Evolutionary conservation across 495 filamentous ascomycete species (phyloP), one percentile per base, ranked within the genome.

Genomic region (Daldinia vernicosa): DNA sequence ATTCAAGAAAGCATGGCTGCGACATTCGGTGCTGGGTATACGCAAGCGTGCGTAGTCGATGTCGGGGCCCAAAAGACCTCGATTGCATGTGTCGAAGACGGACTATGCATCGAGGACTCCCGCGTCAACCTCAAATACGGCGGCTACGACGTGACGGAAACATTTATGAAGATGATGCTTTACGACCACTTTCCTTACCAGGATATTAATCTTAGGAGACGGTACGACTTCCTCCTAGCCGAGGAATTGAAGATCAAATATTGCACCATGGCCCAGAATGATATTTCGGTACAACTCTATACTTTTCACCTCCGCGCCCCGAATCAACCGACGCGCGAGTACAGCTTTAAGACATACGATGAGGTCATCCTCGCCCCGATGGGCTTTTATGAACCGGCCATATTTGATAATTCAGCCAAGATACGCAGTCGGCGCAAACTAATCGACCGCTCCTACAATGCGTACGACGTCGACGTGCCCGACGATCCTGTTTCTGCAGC

Each of bases 61-160:
- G 91, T 98, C 45, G 95, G 95, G 17, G 96, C 95, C 3, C 94
- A 98, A 80, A 99, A 99, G 84, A 98, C 95, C 3, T 97, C 96
- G 1, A 93, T 99, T 39, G 94, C 93, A 72, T 99, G 95, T 74
- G 96, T 98, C 28, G 95, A 99, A 75, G 95, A 99, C 77, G 95
- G 95, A 12, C 91, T 99, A 84, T 94, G 91, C 77, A 83, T 97
- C 30, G 94, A 97, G 68, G 94, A 97, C 70, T 98, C 95, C 5
- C 78, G 87, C 30, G 84, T 99, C 68, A 99, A 98, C 75, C 83
- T 98, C 54, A 98, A 98, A 79, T 97, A 90, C 71, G 95, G 95
- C 53, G 96, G 95, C 2, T 86, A 84, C 55, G 95, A 99, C 80
- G 91, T 98, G 45, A 98, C 96, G 2, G 94, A 97, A 74, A 91